phyloP scores from a whole-genome alignment of 768 basidiomycete genomes.

The Trametes punicea region DNA sequence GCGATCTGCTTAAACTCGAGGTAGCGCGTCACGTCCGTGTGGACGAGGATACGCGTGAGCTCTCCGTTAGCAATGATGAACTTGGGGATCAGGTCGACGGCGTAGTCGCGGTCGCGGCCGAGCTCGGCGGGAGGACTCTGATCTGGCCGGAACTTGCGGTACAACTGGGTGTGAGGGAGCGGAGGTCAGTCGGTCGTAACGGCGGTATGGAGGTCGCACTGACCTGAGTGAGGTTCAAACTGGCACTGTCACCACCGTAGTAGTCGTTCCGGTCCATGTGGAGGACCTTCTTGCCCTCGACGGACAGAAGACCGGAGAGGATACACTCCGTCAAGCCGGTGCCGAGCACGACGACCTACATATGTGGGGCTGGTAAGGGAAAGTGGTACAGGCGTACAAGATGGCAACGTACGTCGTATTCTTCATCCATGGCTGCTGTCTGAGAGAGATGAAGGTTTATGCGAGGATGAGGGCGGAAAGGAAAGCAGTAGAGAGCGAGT shows the following conservation, averaged over 20 bases:
- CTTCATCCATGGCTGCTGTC: conserved; percentile 84
- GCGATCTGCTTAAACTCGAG: conserved; percentile 99
- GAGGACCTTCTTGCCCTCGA: conserved; percentile 99
- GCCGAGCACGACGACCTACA: conserved; percentile 85
- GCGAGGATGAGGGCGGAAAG: conserved; percentile 12
- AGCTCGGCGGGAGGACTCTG: conserved; percentile 77
- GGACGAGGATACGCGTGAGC: conserved; percentile 95
- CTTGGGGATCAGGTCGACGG: conserved; percentile 96
- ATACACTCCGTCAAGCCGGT: conserved; percentile 99
- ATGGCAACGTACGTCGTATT: conserved; percentile 99
- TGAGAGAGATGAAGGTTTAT: conserved; percentile 14
- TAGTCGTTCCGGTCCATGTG: conserved; percentile 99
- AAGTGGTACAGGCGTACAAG: no score
- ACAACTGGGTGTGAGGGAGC: conserved; percentile 58
- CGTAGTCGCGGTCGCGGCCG: conserved; percentile 96
- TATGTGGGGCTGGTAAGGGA: no score
- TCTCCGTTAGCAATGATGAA: conserved; percentile 99
- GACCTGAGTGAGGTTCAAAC: conserved; percentile 96
- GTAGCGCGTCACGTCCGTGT: conserved; percentile 98
- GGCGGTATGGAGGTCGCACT: conserved; percentile 20
- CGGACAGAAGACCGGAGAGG: conserved; percentile 95
- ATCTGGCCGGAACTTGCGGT: conserved; percentile 87
- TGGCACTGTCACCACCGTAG: conserved; percentile 96
- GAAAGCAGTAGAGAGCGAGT: neutral
- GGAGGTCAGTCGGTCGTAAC: neutral